These are phyloP conservation scores for Russula earlei DNA, from an alignment of 768 basidiomycete genomes.

Conservation along the genomic window DNA sequence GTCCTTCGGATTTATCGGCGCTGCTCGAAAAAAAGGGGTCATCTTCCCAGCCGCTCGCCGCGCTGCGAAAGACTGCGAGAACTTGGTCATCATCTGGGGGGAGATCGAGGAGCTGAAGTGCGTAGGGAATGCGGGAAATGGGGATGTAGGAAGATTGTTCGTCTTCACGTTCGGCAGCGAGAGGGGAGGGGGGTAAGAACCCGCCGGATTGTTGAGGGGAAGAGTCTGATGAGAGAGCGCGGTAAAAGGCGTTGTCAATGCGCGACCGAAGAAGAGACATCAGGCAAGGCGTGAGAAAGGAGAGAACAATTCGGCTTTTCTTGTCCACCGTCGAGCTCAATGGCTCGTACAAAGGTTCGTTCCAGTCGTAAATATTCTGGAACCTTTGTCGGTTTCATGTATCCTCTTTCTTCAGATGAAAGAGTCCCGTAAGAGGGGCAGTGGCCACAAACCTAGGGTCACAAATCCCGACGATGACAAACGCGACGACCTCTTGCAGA, in stretches of 20 bases:
- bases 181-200: constrained; percentile 22
- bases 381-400: background rate
- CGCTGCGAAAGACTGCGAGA: constrained; percentile 62
- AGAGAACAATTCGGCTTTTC: background rate
- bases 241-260: constrained; percentile 14
- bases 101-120: constrained; percentile 54
- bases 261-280: background rate
- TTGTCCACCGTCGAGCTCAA: background rate
- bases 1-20: constrained; percentile 22
- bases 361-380: background rate
- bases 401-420: background rate
- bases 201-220: constrained; percentile 27
- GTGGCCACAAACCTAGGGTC: background rate
- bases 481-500: constrained; percentile 46
- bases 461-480: constrained; percentile 25
- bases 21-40: background rate
- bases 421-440: background rate
- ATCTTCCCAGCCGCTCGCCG: constrained; percentile 60
- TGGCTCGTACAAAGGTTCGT: constrained; percentile 14
- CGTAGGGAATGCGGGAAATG: constrained; percentile 47
- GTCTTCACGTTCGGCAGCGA: background rate
- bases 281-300: constrained; percentile 4
- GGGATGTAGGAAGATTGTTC: constrained; percentile 33
- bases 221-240: constrained; percentile 26
- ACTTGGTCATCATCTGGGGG: constrained; percentile 57